Conservation (phyloP, 2,329 filamentous ascomycete species). For the Hypomyces rosellus region DNA sequence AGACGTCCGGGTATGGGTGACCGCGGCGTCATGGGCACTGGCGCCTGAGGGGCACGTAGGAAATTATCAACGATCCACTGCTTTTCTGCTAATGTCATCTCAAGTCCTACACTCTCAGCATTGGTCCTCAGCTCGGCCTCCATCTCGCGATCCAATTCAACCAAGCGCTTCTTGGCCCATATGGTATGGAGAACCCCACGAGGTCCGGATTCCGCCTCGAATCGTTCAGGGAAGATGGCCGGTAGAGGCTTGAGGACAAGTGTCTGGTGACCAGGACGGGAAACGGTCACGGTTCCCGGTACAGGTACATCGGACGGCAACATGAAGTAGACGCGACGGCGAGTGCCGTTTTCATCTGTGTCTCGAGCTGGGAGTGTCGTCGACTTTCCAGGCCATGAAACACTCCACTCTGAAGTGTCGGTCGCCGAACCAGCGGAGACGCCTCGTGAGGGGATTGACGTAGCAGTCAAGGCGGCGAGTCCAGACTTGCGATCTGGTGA, state of each 20-base stretch:
- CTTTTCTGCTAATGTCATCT: slow-evolving; percentile 78
- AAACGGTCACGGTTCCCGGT: slow-evolving; percentile 65
- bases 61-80: slow-evolving; percentile 83
- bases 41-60: slow-evolving; percentile 21
- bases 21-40: slow-evolving; percentile 46
- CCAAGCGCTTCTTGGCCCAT: slow-evolving; percentile 79
- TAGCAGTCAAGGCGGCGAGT: not conserved
- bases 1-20: slow-evolving; percentile 62
- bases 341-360: slow-evolving; percentile 25
- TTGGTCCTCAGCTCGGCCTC: slow-evolving; percentile 65
- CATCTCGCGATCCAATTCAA: slow-evolving; percentile 71
- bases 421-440: slow-evolving; percentile 6
- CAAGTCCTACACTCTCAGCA: slow-evolving; percentile 72
- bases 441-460: not conserved
- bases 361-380: slow-evolving; percentile 59
- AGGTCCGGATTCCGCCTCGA: slow-evolving; percentile 64
- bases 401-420: slow-evolving; percentile 53
- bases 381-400: slow-evolving; percentile 77
- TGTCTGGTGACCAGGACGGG: slow-evolving; percentile 33
- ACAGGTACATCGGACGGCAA: slow-evolving; percentile 66
- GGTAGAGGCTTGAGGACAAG: slow-evolving; percentile 71
- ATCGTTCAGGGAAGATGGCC: slow-evolving; percentile 74
- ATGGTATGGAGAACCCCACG: slow-evolving; percentile 83
- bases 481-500: not conserved
- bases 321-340: slow-evolving; percentile 70